Evolutionary conservation across 108 stramenopile genomes (phyloP).

Genomic region (Skeletonema potamos): DNA sequence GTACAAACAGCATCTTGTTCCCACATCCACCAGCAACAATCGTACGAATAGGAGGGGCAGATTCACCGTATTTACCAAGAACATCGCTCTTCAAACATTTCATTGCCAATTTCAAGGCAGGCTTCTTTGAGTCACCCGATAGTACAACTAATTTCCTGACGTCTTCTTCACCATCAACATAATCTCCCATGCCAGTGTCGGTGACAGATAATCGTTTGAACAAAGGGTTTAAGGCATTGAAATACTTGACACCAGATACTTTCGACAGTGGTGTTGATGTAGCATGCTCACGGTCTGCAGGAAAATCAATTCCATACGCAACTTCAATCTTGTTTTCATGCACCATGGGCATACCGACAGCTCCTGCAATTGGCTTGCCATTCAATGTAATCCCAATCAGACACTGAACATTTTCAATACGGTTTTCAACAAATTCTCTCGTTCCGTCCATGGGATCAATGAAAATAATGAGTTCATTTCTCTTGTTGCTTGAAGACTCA

Average conservation of each 20-base stretch:
- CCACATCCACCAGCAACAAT: conserved; percentile 43
- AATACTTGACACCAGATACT: conserved; percentile 22
- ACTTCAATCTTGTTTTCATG: conserved; percentile 32
- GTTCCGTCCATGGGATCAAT: conserved; percentile 88
- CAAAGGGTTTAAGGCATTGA: conserved; percentile 12
- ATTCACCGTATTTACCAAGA: not conserved
- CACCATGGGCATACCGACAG: conserved; percentile 74
- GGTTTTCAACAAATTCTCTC: conserved; percentile 82
- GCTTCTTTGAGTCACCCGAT: conserved; percentile 44
- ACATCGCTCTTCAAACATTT: conserved; percentile 23
- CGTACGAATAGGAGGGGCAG: conserved; percentile 21
- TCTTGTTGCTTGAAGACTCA: not conserved
- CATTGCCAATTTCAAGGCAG: conserved; percentile 37
- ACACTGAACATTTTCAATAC: conserved; percentile 72
- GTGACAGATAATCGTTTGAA: not conserved
- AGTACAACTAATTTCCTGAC: conserved; percentile 22
- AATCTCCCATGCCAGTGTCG: not conserved
- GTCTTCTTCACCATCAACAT: conserved; percentile 11
- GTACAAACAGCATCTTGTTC: conserved; percentile 40
- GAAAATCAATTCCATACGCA: conserved; percentile 19
- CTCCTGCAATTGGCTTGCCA: conserved; percentile 62
- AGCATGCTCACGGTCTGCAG: not conserved
- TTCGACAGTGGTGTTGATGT: not conserved
- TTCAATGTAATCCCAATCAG: conserved; percentile 72
- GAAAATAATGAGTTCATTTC: conserved; percentile 47